Percentiles rank a stretch among this genome's conserved stretches.
Evolutionary conservation across 768 basidiomycete species (phyloP).

Genomic region (Xerocomellus intermedius): DNA sequence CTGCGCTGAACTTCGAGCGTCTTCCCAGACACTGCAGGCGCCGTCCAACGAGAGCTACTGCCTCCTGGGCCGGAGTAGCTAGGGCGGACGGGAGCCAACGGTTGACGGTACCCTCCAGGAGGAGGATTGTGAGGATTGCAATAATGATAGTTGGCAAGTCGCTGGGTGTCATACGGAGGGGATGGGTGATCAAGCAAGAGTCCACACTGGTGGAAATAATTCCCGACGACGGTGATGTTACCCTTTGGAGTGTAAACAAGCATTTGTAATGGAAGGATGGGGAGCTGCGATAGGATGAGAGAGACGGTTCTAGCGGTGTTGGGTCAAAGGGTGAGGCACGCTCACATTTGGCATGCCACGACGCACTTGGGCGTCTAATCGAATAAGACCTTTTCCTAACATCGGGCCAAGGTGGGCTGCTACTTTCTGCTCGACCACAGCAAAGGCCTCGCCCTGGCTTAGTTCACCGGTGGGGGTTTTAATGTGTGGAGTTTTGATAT

Average conservation of each 20-base stretch:
- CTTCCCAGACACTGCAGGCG: conserved; percentile 59
- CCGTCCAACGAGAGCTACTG: conserved; percentile 49
- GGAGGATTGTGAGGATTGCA: conserved; percentile 88
- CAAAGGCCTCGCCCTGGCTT: conserved; percentile 66
- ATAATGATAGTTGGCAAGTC: conserved; percentile 65
- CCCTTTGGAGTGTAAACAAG: conserved; percentile 94
- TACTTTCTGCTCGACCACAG: conserved; percentile 83
- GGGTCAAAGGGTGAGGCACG: conserved; percentile 20
- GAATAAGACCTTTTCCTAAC: conserved; percentile 80
- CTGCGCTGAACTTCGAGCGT: conserved; percentile 88
- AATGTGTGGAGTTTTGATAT: conserved; percentile 64
- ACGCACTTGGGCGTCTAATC: conserved; percentile 73
- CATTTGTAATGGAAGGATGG: conserved; percentile 80
- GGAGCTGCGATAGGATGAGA: conserved; percentile 49
- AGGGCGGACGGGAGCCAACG: conserved; percentile 41
- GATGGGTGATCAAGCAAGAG: conserved; percentile 81
- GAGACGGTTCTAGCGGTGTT: conserved; percentile 15
- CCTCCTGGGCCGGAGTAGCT: conserved; percentile 42
- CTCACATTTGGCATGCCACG: conserved; percentile 64
- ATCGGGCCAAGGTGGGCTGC: conserved; percentile 78
- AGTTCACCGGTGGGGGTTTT: conserved; percentile 54
- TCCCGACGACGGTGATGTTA: conserved; percentile 81
- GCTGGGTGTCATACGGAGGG: conserved; percentile 60
- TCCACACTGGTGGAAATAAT: conserved; percentile 64
- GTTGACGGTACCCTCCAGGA: conserved; percentile 56